Evolutionary conservation across 176 grass and related monocot species (phyloP).

Genomic region (Oryza nivara): DNA sequence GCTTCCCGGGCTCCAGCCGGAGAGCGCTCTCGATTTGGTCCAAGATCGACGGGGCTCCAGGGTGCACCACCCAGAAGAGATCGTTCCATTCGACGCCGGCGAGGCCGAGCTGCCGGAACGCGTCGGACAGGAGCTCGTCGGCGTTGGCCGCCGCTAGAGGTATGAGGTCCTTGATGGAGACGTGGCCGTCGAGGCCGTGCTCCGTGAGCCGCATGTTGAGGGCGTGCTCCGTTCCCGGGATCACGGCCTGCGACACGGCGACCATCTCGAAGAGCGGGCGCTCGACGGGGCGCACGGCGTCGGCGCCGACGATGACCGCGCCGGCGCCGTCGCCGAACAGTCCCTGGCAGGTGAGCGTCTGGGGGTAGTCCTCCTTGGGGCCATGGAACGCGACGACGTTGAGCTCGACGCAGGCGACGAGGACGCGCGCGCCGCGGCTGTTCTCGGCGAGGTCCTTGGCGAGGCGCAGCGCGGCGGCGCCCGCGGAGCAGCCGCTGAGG

Average conservation of each 20-base stretch:
- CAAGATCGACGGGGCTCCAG: conserved; percentile 28
- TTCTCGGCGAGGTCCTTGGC: conserved; percentile 31
- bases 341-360: conserved; percentile 29
- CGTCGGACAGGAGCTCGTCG: conserved; percentile 26
- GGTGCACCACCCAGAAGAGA: conserved; percentile 62
- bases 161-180: conserved; percentile 46
- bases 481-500: conserved; percentile 1
- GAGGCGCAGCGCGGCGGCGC: not conserved
- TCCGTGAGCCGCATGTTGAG: conserved; percentile 46
- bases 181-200: conserved; percentile 35
- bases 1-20: conserved; percentile 43
- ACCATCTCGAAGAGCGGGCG: conserved; percentile 57
- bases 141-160: conserved; percentile 40
- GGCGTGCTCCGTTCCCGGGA: conserved; percentile 37
- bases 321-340: conserved; percentile 52
- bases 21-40: conserved; percentile 52
- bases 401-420: conserved; percentile 31
- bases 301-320: conserved; percentile 51
- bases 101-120: not conserved
- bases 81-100: conserved; percentile 40
- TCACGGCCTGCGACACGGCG: conserved; percentile 43
- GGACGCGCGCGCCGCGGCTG: not conserved
- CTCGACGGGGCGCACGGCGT: conserved; percentile 29
- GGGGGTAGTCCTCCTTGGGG: not conserved
- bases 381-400: conserved; percentile 25